These are phyloP conservation scores for Suillus americanus DNA, from an alignment of 768 basidiomycete species.

Conservation along the genomic window DNA sequence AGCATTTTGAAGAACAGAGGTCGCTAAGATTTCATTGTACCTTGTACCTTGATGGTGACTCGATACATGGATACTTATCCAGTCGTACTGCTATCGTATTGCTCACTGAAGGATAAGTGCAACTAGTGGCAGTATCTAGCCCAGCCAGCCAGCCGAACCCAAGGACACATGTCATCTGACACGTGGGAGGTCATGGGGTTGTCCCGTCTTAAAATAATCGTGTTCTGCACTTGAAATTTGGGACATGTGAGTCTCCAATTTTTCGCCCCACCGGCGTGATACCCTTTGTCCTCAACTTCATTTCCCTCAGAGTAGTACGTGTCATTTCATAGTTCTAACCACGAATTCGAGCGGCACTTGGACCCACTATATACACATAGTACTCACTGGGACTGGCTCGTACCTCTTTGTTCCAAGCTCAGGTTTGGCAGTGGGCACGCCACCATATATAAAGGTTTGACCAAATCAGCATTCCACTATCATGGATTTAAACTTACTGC, in stretches of 20 bases:
- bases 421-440: too few relatives aligned
- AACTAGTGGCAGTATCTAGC: background rate
- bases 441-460: too few relatives aligned
- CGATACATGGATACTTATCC: background rate
- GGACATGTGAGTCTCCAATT: background rate
- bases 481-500: slow-evolving; percentile 23
- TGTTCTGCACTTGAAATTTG: background rate
- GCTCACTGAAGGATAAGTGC: background rate
- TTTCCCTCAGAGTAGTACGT: background rate
- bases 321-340: too few relatives aligned
- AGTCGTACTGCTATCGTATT: background rate
- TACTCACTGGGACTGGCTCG: background rate
- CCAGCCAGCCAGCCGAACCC: background rate
- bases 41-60: background rate
- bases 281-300: background rate
- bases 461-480: too few relatives aligned
- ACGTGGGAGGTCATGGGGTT: background rate
- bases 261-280: background rate
- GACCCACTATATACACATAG: background rate
- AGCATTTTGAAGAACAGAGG: background rate
- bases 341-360: background rate
- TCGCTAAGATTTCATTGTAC: background rate
- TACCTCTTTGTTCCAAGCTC: background rate
- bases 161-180: background rate
- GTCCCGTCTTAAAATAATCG: background rate